A percentile compares a stretch with the other conserved stretches of the same genome.
These are phyloP conservation scores for Bretschneidera sinensis DNA, from an alignment of 345 rosid species.

Conservation along the genomic window DNA sequence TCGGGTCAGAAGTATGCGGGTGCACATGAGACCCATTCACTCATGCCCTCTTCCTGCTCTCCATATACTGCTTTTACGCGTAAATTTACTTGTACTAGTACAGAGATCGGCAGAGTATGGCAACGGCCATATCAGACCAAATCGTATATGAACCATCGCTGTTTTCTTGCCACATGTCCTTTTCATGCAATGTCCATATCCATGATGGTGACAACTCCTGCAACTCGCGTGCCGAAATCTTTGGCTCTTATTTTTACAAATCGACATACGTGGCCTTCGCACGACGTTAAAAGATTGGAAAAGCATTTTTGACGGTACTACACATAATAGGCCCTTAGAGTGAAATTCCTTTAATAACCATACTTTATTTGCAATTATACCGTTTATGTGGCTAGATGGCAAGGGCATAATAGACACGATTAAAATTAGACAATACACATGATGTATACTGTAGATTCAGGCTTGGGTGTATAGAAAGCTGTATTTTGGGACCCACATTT, in stretches of 20 bases:
- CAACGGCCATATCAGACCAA: background rate
- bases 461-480: conserved; percentile 7
- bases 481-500: conserved; percentile 7
- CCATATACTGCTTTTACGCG: conserved; percentile 6
- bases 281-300: background rate
- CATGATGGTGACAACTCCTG: conserved; percentile 23
- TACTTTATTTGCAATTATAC: background rate
- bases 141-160: conserved; percentile 8
- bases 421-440: conserved; percentile 13
- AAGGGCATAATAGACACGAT: conserved; percentile 2
- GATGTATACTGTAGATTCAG: background rate
- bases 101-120: conserved; percentile 3
- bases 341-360: background rate
- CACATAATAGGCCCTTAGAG: background rate
- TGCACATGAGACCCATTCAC: conserved; percentile 31
- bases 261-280: conserved; percentile 22
- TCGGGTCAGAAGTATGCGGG: conserved; percentile 17
- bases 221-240: conserved; percentile 12
- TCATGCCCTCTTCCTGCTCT: background rate
- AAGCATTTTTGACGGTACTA: background rate
- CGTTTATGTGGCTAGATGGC: background rate
- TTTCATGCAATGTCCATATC: conserved; percentile 17
- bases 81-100: no score
- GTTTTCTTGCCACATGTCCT: conserved; percentile 17
- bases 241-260: conserved; percentile 1